A percentile compares a stretch with the other conserved stretches of the same genome.
Conservation (phyloP, 108 stramenopile genomes). For the Cylindrotheca closterium region DNA sequence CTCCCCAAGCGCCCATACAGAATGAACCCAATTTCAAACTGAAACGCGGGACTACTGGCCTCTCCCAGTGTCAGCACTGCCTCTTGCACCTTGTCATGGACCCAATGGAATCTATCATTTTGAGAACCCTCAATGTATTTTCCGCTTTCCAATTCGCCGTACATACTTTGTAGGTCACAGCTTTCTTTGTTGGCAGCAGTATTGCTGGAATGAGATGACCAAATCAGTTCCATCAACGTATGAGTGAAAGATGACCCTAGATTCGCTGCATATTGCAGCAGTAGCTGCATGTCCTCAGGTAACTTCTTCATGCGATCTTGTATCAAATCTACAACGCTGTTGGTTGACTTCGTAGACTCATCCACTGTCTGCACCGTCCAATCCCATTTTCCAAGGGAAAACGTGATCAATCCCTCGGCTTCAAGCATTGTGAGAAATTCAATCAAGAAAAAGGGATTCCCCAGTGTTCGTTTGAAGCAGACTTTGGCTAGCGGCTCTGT, state of each 20-base stretch:
- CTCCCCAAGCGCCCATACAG: constrained; percentile 18
- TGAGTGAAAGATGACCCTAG: too few species aligned
- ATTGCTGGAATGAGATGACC: constrained; percentile 22
- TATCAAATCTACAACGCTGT: too few species aligned
- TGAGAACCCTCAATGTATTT: not conserved
- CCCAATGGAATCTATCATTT: constrained; percentile 18
- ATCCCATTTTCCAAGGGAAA: not conserved
- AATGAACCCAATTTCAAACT: constrained; percentile 38
- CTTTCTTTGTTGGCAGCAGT: constrained; percentile 12
- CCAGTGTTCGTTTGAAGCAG: constrained; percentile 9
- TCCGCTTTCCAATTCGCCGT: not conserved
- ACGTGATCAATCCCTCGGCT: constrained; percentile 2
- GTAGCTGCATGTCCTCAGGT: too few species aligned
- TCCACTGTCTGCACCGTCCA: constrained; percentile 13
- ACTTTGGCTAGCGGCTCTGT: constrained; percentile 5
- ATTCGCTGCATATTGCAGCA: too few species aligned
- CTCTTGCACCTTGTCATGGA: constrained; percentile 39
- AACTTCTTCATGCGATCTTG: too few species aligned
- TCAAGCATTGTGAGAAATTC: constrained; percentile 11
- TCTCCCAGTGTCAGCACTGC: constrained; percentile 33
- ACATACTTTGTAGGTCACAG: not conserved
- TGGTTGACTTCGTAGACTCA: too few species aligned
- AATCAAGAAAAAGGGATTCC: too few species aligned
- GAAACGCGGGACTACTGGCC: too few species aligned
- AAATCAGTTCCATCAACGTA: too few species aligned